Percentiles rank a stretch among this genome's conserved stretches.
Conservation (phyloP, 371 early-diverging fungal genomes). For the Mortierella sp. region DNA sequence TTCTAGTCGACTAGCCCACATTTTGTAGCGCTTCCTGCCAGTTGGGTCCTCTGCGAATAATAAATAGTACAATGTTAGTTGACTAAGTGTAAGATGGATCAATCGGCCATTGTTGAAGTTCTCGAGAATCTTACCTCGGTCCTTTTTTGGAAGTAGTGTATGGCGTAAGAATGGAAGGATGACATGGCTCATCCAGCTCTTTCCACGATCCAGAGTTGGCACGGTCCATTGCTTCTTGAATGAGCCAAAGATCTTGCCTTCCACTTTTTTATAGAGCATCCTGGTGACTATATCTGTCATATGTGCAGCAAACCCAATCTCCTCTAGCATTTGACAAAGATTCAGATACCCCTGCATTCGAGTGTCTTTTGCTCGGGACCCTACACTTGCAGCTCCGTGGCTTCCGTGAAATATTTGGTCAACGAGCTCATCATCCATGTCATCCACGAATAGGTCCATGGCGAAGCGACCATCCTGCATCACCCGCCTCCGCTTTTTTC, state of each 20-base stretch:
- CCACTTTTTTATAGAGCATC: slow-evolving; percentile 44
- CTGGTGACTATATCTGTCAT: slow-evolving; percentile 43
- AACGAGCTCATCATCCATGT: slow-evolving; percentile 40
- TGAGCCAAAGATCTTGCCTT: slow-evolving; percentile 24
- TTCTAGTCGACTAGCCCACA: slow-evolving; percentile 51
- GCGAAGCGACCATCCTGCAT: slow-evolving; percentile 53
- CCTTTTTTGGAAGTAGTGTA: slow-evolving; percentile 35
- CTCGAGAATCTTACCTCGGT: slow-evolving; percentile 11
- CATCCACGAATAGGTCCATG: slow-evolving; percentile 47
- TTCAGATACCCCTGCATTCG: slow-evolving; percentile 24
- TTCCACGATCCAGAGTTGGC: slow-evolving; percentile 35
- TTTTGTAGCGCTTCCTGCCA: slow-evolving; percentile 33
- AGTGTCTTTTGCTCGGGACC: background rate
- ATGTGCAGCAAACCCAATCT: slow-evolving; percentile 36
- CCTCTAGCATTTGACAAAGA: slow-evolving; percentile 37
- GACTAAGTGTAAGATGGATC: background rate
- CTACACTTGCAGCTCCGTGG: background rate
- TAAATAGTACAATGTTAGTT: background rate
- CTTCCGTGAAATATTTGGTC: slow-evolving; percentile 39
- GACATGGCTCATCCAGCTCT: slow-evolving; percentile 48
- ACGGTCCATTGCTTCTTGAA: slow-evolving; percentile 35
- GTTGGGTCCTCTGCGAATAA: slow-evolving; percentile 12
- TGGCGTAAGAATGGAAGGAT: slow-evolving; percentile 43
- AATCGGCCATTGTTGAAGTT: background rate
- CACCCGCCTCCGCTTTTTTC: slow-evolving; percentile 35